These are phyloP conservation scores for Thymus quinquecostatus DNA, from an alignment of 257 asterid species.

Conservation along the genomic window DNA sequence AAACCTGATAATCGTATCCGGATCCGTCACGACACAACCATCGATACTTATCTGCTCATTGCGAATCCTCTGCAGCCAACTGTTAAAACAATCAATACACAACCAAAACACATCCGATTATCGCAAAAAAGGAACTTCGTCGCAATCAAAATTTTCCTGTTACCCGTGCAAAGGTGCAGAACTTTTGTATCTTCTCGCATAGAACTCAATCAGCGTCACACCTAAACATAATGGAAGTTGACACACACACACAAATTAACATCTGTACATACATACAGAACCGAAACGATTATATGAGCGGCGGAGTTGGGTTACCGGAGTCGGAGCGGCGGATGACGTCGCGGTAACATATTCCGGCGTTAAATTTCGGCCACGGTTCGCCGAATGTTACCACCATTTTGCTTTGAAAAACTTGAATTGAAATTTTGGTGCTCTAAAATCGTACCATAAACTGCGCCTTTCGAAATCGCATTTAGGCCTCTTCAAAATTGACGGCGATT, in stretches of 20 bases:
- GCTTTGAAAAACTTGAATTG: background rate
- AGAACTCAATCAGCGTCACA: slow-evolving; percentile 65
- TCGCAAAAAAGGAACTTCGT: background rate
- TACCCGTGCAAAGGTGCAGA: slow-evolving; percentile 92
- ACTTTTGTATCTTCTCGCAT: slow-evolving; percentile 62
- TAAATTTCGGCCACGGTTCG: slow-evolving; percentile 78
- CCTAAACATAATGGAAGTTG: slow-evolving; percentile 45
- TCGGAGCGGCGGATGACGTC: slow-evolving; percentile 59
- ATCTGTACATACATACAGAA: background rate
- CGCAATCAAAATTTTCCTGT: slow-evolving; percentile 7
- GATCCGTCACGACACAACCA: slow-evolving; percentile 59
- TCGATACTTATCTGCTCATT: slow-evolving; percentile 74
- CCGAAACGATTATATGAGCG: background rate
- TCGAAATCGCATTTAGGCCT: background rate
- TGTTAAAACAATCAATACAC: slow-evolving; percentile 46
- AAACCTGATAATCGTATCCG: slow-evolving; percentile 72
- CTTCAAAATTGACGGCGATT: too few relatives aligned
- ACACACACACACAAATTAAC: background rate
- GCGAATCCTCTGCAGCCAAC: slow-evolving; percentile 96
- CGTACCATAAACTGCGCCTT: background rate
- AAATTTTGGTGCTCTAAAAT: background rate
- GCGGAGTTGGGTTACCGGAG: slow-evolving; percentile 49
- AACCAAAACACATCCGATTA: slow-evolving; percentile 11
- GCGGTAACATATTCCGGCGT: slow-evolving; percentile 70
- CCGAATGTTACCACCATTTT: slow-evolving; percentile 50